Base-by-base conservation (phyloP, 2,329 filamentous ascomycete species). In the Cercospora canescens region DNA sequence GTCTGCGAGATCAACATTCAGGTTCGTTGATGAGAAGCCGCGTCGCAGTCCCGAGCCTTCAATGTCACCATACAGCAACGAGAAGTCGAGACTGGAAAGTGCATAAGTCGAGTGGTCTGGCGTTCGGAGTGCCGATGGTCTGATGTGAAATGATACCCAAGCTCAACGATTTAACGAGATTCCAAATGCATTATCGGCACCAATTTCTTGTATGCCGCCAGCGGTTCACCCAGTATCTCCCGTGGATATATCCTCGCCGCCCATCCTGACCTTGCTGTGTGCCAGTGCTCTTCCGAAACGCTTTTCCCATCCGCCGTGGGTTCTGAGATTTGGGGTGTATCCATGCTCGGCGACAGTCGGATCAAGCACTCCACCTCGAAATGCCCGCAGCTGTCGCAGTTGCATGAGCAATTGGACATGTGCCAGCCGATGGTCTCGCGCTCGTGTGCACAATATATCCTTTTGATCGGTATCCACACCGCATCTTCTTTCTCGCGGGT, bases 341-440 rank as follows among this genome's bases (percentile, higher is more conserved):
- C 63, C 60, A 65, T 37, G 26, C 57, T 55, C 54, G 61, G 60
- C 45, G 66, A 63, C 21, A 71, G 18, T n/a, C 71, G 56, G 32
- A 72, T 58, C 34, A 69, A 62, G 62, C 69, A 72, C 5, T 57
- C 24, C 16, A 72, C 65, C 26, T 60, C 56, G 32, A 67, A 70
- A 41, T 73, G 71, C 3, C 67, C 67, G 41, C 71, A 73, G 41
- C 65, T 67, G 32, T 69, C 62, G 39, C 71, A 73, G 5, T 62
- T 68, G 52, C 70, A 73, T 7, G 37, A 34, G 58, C 69, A 70
- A n/a, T 63, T 58, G 11, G 39, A 30, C 24, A 62, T 60, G 55
- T 69, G 59, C 69, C 69, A 72, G 11, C 64, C 66, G 1, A 70
- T 16, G 18, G 71, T 58, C 39, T 67, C 65, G n/a, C 69, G 57